Evolutionary conservation across 495 filamentous ascomycete species (phyloP), one percentile per base, ranked within the genome.

Genomic region (Entonaema liquescens): DNA sequence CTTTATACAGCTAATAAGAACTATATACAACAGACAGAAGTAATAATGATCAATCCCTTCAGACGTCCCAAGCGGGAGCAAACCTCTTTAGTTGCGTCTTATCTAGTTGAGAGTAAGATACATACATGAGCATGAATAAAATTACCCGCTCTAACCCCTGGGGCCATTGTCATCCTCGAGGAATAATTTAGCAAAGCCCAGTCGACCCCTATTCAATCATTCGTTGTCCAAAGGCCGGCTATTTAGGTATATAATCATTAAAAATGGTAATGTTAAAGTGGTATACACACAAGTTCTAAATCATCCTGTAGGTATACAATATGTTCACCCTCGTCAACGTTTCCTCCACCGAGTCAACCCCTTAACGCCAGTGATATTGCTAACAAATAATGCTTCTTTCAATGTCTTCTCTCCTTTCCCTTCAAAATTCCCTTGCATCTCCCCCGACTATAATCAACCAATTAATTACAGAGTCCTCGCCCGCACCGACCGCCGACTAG

Each of bases 51-150:
- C 9, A 19, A 11, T 6, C 35, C 23, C 35, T 42, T 17, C 17
- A 12, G 35, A 2, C 29, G 55, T 70, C 67, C 67, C 67, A 59
- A 70, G 67, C 56, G 67, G 67, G 67, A 70, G 47, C 17, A 25
- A 42, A 42, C 23, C 21, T 31, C 23, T 9, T 31, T 31, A 19
- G 13, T n/a, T 28, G 11, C 33, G 42, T 62, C 38, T 6, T 62
- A 53, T 17, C 11, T 11, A 5, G 47, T 23, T 36, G 13, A 25
- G n/a, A 56, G n/a, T 33, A 5, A 53, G 23, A 25, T 13, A 29
- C 26, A 13, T 29, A 26, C 49, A 25, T 23, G 26, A 53, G 49
- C 9, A n/a, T 28, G 6, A 33, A 33, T 9, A 33, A 3, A 31
- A n/a, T n/a, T 9, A 33, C 31, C 11, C 1, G 31, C 6, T 33